Conservation (phyloP, 176 grass and related monocot species). For the Metroxylon sagu region DNA sequence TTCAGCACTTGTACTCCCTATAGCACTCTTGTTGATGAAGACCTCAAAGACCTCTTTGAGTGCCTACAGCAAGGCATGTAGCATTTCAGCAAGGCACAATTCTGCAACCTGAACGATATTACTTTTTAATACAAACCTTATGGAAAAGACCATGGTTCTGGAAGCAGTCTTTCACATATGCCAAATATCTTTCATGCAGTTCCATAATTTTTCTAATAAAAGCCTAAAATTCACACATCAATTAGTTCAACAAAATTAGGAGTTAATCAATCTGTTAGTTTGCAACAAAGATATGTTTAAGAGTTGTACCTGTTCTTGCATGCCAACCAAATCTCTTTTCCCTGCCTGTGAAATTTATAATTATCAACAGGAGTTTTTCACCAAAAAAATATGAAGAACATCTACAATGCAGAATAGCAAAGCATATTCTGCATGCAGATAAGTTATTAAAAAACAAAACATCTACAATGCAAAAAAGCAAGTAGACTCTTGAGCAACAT, state of each 20-base stretch:
- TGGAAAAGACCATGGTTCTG: slow-evolving; percentile 93
- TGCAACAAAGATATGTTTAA: not conserved
- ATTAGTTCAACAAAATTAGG: not conserved
- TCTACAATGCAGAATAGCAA: too few relatives aligned
- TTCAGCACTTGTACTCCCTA: slow-evolving; percentile 88
- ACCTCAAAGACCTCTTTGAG: slow-evolving; percentile 97
- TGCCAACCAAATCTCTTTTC: slow-evolving; percentile 76
- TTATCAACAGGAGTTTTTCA: too few relatives aligned
- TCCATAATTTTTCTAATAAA: slow-evolving; percentile 96
- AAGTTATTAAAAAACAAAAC: too few relatives aligned
- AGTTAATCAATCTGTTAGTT: not conserved
- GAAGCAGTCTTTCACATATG: slow-evolving; percentile 86
- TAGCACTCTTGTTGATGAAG: slow-evolving; percentile 88
- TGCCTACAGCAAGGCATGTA: slow-evolving; percentile 33
- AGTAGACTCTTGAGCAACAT: too few relatives aligned
- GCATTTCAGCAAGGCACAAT: not conserved
- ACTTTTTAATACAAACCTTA: slow-evolving; percentile 38
- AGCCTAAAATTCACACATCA: slow-evolving; percentile 34
- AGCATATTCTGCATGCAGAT: too few relatives aligned
- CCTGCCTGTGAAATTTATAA: slow-evolving; percentile 41
- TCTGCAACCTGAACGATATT: too few relatives aligned
- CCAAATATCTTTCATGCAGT: slow-evolving; percentile 88
- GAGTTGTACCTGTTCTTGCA: slow-evolving; percentile 66
- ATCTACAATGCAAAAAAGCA: too few relatives aligned
- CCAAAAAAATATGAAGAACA: too few relatives aligned